Base-by-base conservation (phyloP, 148 eudicot genomes). In the Gaultheria prostrata region DNA sequence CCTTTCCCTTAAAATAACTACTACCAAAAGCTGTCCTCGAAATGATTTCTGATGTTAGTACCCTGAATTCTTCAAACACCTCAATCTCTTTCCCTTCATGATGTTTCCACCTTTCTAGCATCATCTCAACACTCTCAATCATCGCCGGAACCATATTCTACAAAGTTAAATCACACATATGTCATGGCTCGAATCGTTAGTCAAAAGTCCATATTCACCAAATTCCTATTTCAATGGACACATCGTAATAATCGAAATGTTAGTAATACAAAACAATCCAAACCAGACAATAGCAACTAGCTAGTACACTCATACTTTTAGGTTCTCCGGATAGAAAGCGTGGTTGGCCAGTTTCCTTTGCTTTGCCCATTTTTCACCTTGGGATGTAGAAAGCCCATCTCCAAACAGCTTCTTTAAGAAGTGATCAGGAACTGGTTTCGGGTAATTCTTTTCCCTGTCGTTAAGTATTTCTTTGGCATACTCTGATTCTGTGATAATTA, bases 21-120 rank as follows among this genome's bases (percentile, higher is more conserved):
- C 83, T 83, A 3, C 88, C 85, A 59, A 83, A 86, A 24, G 83
- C 85, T n/a, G 83, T 83, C 26, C 85, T 83, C 2, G 85, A 82
- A 26, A 86, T 82, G 3, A 82, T 76, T 45, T 86, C 87, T 54
- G 86, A 75, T 32, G 81, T 83, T 18, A 86, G 5, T 4, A 80
- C 1, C 70, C 39, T 86, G 80, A 83, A 80, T n/a, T 86, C 84
- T 17, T 76, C 14, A 8, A 17, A 59, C 15, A 83, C 74, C 18
- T 86, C 88, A 3, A 74, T 74, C 79, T 83, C 86, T 26, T 80
- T 83, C 46, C 83, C 76, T 59, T 50, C 83, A 32, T 32, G 43
- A 50, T 80, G 17, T 26, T 32, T 76, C 88, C 88, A 86, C 12
- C 65, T 74, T 21, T 76, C 83, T 17, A 86, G 82, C 88, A 86